phyloP scores from a whole-genome alignment of 768 basidiomycete species.

The Boletus tomentosulus region DNA sequence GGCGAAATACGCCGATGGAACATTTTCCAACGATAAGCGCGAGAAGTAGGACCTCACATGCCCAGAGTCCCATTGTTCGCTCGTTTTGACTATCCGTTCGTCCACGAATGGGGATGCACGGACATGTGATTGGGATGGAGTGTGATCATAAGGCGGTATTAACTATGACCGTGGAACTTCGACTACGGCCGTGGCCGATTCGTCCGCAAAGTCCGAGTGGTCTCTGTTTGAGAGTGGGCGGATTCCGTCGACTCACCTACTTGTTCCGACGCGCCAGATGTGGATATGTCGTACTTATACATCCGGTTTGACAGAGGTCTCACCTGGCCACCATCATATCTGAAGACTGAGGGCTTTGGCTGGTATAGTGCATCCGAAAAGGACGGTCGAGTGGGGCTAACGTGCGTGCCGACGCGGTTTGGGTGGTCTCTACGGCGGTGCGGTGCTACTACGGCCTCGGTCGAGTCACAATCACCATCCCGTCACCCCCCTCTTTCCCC shows the following conservation, averaged over 20 bases:
- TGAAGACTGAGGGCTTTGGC: not conserved
- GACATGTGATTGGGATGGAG: not conserved
- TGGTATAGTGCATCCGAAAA: not conserved
- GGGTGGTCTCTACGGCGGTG: not conserved
- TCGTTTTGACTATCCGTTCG: slow-evolving; percentile 1
- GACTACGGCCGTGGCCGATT: not conserved
- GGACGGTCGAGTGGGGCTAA: not conserved
- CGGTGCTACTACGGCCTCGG: not conserved
- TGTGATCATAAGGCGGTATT: slow-evolving; percentile 7
- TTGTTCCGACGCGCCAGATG: not conserved
- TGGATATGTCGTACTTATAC: no score
- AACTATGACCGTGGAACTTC: not conserved
- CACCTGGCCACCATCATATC: not conserved
- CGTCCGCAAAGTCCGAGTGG: not conserved
- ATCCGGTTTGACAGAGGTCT: not conserved
- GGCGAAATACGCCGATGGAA: not conserved
- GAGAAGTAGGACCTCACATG: not conserved
- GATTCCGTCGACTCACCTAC: not conserved
- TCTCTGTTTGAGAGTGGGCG: not conserved
- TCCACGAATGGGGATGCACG: not conserved
- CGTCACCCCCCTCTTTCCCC: not conserved
- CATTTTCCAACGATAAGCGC: not conserved
- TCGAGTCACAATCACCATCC: not conserved
- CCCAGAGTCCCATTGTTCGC: slow-evolving; percentile 4
- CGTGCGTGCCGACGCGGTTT: not conserved